These are phyloP conservation scores for Mucor sp. DNA, from an alignment of 371 early-diverging fungal genomes.

Conservation along the genomic window DNA sequence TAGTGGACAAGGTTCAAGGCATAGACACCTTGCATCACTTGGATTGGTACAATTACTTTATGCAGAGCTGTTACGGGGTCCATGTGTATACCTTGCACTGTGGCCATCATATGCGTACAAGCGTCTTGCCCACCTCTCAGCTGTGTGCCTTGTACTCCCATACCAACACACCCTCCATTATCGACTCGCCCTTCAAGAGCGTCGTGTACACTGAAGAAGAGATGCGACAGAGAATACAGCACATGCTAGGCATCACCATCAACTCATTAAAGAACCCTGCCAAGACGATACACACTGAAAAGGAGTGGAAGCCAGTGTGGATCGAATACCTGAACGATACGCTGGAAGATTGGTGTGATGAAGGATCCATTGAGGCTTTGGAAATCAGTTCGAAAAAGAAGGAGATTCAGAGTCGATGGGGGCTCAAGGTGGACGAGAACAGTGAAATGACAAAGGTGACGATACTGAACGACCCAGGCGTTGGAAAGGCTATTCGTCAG, in stretches of 20 bases:
- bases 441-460: constrained; percentile 24
- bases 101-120: constrained; percentile 14
- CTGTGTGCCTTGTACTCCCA: constrained; percentile 28
- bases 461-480: constrained; percentile 28
- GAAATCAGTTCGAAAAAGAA: constrained; percentile 3
- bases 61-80: constrained; percentile 35
- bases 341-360: constrained; percentile 35
- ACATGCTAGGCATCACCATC: constrained; percentile 26
- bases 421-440: constrained; percentile 22
- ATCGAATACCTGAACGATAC: constrained; percentile 31
- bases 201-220: constrained; percentile 36
- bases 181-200: constrained; percentile 26
- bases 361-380: background rate
- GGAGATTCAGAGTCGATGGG: constrained; percentile 9
- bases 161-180: background rate
- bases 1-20: background rate
- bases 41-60: constrained; percentile 26
- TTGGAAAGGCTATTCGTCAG: constrained; percentile 22
- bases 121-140: constrained; percentile 7
- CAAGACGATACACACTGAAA: constrained; percentile 16
- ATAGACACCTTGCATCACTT: background rate
- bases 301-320: constrained; percentile 30
- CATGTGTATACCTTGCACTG: constrained; percentile 18
- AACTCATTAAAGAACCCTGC: constrained; percentile 19
- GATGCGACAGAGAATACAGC: constrained; percentile 26